Evolutionary conservation across 805 yeast genomes (phyloP), one percentile per base, ranked within the genome.

Genomic region (Barnettozyma populi): DNA sequence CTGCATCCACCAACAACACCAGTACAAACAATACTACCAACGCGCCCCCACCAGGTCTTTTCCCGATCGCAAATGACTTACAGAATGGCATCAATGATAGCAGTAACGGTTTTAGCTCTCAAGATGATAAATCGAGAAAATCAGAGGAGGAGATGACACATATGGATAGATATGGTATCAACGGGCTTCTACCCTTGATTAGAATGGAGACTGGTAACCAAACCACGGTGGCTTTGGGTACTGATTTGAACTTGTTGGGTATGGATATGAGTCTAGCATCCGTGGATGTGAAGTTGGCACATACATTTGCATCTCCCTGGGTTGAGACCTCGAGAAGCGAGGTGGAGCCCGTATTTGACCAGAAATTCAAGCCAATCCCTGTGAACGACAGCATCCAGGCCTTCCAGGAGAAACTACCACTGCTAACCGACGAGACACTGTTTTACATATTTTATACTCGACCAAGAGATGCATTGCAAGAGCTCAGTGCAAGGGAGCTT

Each of bases 391-490:
- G 38, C 11, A 34, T 52, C 5, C 52, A 55, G 5, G 44, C 51
- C 9, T 29, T 60, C 16, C 52, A 66, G 37, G 69, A 79, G 48
- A 76, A 82, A 54, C 73, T 84, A 39, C 71, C 75, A 36, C 67
- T 79, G 23, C 84, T 92, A 54, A 82, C 86, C 45, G 98, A 94
- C 59, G 97, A 92, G 60, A 94, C 98, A 1, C 71, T 94, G 36
- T 94, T 94, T 63, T 94, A 86, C 66, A 84, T 94, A 16, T 94
- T 94, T 64, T 94, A 94, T 67, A 86, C 95, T 54, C 89, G 83
- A 72, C 96, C 99, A 5, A 82, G 89, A 46, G 97, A 94, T 63
- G 81, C 89, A 4, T 72, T 92, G 63, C 99, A 94, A 66, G 99
- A 94, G 64, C 78, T 90, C 48, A 95, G 95, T 5, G 95, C 97